Conservation (phyloP, 306 rosid species). For the Ammopiptanthus mongolicus region DNA sequence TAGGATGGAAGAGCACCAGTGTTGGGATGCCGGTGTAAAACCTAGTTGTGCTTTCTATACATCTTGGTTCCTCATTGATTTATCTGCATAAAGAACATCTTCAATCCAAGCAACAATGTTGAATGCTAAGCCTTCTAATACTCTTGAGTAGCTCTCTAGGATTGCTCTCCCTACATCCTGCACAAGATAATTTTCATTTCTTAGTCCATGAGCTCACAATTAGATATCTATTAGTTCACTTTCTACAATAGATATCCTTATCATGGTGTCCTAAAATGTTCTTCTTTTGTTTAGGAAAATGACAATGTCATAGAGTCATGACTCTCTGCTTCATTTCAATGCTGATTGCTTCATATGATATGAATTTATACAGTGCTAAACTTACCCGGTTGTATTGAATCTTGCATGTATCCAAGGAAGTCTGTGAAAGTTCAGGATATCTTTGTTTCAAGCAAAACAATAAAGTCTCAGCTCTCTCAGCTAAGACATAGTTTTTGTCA, state of each 20-base stretch:
- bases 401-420: slow-evolving; percentile 87
- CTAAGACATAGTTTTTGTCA: slow-evolving; percentile 74
- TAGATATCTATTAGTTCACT: not conserved
- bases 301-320: not conserved
- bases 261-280: not conserved
- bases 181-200: slow-evolving; percentile 14
- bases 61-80: slow-evolving; percentile 39
- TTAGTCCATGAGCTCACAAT: not conserved
- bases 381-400: slow-evolving; percentile 78
- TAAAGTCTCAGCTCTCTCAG: slow-evolving; percentile 78
- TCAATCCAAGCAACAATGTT: slow-evolving; percentile 79
- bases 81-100: slow-evolving; percentile 55
- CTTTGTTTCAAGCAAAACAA: slow-evolving; percentile 79
- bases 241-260: not conserved
- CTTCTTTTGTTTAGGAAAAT: not conserved
- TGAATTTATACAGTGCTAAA: not conserved
- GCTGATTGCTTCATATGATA: not conserved
- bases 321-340: not conserved
- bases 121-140: slow-evolving; percentile 71
- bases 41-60: slow-evolving; percentile 13
- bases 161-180: slow-evolving; percentile 73
- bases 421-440: slow-evolving; percentile 88
- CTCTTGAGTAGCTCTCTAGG: slow-evolving; percentile 75
- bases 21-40: not conserved
- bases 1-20: slow-evolving; percentile 2